Base-by-base conservation (phyloP, 495 filamentous ascomycete species). In the Arthonia radiata region DNA sequence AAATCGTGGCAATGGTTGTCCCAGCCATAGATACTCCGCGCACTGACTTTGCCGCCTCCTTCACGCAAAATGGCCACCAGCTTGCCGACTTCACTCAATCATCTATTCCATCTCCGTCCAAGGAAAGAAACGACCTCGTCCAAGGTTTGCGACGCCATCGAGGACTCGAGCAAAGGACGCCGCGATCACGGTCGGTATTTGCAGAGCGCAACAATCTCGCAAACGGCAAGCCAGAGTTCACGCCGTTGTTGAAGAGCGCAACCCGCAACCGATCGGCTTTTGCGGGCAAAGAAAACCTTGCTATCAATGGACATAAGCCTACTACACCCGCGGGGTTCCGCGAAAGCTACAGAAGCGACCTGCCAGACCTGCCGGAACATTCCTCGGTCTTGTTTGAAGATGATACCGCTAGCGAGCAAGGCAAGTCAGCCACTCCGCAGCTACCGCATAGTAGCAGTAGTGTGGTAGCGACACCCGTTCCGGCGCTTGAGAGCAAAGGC, bases 231-330 rank as follows among this genome's bases (percentile, higher is more conserved):
- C 64, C 61, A 25, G 89, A 97, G 34, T 97, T 97, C 42, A 97
- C 86, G 2, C 86, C 86, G 0, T 48, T 97, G 29, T 64, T 97
- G 43, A 83, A 80, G 51, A 90, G 74, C 31, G 81, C 80, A 9
- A 77, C 78, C 11, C 67, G 67, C 29, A 82, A 83, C 38, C 59
- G 61, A 25, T 63, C 19, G 6, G 19, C 62, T 39, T 41, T 44
- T 34, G 54, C 54, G 24, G 53, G 51, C 43, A 62, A 53, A 54
- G 65, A 43, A 44, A 56, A 36, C n/a, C n/a, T 44, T 34, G 54
- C 54, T 25, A 53, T 50, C 43, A 62, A 53, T 53, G 65, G 42
- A 44, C 55, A 36, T 30, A 58, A 47, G 29, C 53, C 57, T 13
- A 57, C 62, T 32, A 91, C 82, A 3, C 83, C 83, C 1, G 66